Evolutionary conservation across 2,329 filamentous ascomycete genomes (phyloP), one percentile per base, ranked within the genome.

Genomic region (Lasiodiplodia citricola): DNA sequence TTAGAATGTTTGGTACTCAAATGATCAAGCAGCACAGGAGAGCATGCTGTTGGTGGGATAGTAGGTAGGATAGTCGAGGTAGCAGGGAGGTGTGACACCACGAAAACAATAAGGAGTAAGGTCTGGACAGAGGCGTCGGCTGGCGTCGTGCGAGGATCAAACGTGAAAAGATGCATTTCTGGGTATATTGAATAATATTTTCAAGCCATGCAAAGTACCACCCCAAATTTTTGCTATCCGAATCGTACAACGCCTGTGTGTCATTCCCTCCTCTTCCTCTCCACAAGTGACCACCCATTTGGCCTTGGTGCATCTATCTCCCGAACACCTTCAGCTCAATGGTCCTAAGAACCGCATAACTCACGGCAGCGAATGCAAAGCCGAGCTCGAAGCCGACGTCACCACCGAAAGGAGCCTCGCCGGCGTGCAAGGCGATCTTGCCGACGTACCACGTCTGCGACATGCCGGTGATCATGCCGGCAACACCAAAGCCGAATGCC

Each of bases 391-490:
- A 88, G 4, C 87, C 88, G 52, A 90, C 78, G 78, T 90, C 88
- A 31, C 87, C 88, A 54, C 87, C 87, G 62, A 79, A 81, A 31
- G 82, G 74, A 68, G 82, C 78, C 37, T 79, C 77, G 51, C 88
- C 85, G 66, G 89, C 88, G 37, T 87, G 80, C 69, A 84, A 82
- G 0, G 89, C 90, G 70, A 93, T 88, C 0, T 90, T 90, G 0
- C 91, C 91, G 0, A 87, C 86, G 72, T 83, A 80, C 90, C 90
- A 93, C 0, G 83, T 78, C 78, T 93, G 91, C 21, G 86, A 86
- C 89, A 93, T 93, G 6, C 91, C 91, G 8, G 87, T 81, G 2
- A 91, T 84, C 73, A 91, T 90, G 16, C 91, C 91, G 16, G 85
- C 83, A 50, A 91, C 80, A 63, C 91, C 91, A 67, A 87, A 86